Evolutionary conservation across 228 moss, liverwort and hornwort genomes (phyloP).

Genomic region (Sphagnum fallax): DNA sequence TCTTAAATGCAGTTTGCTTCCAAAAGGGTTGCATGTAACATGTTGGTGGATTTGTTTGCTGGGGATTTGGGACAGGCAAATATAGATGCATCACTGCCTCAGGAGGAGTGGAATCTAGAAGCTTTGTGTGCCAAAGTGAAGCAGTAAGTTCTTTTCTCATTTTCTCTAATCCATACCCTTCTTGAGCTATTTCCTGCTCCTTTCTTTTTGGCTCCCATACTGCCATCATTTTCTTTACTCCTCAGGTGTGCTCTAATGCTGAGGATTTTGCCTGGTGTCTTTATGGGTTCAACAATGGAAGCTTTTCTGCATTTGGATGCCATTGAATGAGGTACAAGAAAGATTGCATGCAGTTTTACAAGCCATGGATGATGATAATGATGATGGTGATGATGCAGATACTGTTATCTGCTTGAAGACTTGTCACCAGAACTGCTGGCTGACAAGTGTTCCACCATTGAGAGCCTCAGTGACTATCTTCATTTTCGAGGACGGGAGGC

Average conservation of each 20-base stretch:
- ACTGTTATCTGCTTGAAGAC: slow-evolving; percentile 75
- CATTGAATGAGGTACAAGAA: too few species aligned
- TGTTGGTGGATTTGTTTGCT: not conserved
- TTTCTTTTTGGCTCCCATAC: not conserved
- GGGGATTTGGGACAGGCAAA: slow-evolving; percentile 54
- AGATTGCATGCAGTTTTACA: too few species aligned
- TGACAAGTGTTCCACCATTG: slow-evolving; percentile 56
- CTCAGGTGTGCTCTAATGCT: too few species aligned
- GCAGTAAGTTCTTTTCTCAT: slow-evolving; percentile 50
- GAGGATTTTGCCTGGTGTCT: not conserved
- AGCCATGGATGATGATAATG: too few species aligned
- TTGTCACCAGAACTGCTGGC: slow-evolving; percentile 61
- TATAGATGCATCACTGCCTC: slow-evolving; percentile 58
- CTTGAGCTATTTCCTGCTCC: not conserved
- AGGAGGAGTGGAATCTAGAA: slow-evolving; percentile 81
- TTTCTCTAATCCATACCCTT: not conserved
- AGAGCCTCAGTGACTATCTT: slow-evolving; percentile 68
- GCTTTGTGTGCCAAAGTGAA: slow-evolving; percentile 79
- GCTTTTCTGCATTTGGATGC: too few species aligned
- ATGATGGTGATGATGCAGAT: slow-evolving; percentile 26
- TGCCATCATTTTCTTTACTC: not conserved
- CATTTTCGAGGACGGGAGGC: slow-evolving; percentile 67
- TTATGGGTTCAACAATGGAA: not conserved
- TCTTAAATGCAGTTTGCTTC: not conserved
- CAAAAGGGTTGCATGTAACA: too few species aligned